phyloP scores from a whole-genome alignment of 2,329 filamentous ascomycete genomes.

The Hirsutella minnesotensis region DNA sequence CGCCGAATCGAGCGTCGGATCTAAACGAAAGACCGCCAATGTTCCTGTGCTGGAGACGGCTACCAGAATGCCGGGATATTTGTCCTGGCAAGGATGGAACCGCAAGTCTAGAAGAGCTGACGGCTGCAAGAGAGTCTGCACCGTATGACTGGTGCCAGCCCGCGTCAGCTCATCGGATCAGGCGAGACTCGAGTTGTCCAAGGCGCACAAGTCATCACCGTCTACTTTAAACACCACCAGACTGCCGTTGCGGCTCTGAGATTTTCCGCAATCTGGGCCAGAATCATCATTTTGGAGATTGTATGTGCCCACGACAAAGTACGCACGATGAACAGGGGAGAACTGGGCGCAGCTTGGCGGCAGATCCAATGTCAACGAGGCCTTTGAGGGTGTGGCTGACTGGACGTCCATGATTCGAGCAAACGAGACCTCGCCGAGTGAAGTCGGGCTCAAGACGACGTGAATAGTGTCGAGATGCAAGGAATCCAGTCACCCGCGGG shows the following conservation, averaged over 20 bases:
- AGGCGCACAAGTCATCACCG: slow-evolving; percentile 42
- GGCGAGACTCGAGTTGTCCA: not conserved
- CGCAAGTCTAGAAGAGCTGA: slow-evolving; percentile 78
- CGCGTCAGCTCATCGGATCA: not conserved
- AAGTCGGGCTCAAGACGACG: too few species aligned
- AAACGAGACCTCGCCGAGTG: too few species aligned
- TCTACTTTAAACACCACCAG: slow-evolving; percentile 53
- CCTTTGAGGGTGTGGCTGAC: slow-evolving; percentile 25
- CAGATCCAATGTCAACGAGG: slow-evolving; percentile 45
- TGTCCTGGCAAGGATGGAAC: slow-evolving; percentile 45
- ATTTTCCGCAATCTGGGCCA: slow-evolving; percentile 18
- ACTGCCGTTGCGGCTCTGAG: slow-evolving; percentile 61
- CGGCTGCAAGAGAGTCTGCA: slow-evolving; percentile 50
- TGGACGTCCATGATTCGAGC: slow-evolving; percentile 1
- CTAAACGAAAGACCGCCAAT: slow-evolving; percentile 50
- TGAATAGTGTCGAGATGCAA: too few species aligned
- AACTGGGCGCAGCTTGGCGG: slow-evolving; percentile 74
- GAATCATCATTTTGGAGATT: slow-evolving; percentile 35
- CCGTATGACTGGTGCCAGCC: slow-evolving; percentile 5
- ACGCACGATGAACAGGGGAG: slow-evolving; percentile 46
- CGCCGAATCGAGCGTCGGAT: slow-evolving; percentile 21
- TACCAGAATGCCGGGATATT: slow-evolving; percentile 44
- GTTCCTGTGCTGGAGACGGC: slow-evolving; percentile 68
- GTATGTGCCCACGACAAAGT: slow-evolving; percentile 79
- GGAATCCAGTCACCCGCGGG: too few species aligned